These are phyloP conservation scores for Lodderomyces beijingensis DNA, from an alignment of 1,139 yeast genomes.

Conservation along the genomic window DNA sequence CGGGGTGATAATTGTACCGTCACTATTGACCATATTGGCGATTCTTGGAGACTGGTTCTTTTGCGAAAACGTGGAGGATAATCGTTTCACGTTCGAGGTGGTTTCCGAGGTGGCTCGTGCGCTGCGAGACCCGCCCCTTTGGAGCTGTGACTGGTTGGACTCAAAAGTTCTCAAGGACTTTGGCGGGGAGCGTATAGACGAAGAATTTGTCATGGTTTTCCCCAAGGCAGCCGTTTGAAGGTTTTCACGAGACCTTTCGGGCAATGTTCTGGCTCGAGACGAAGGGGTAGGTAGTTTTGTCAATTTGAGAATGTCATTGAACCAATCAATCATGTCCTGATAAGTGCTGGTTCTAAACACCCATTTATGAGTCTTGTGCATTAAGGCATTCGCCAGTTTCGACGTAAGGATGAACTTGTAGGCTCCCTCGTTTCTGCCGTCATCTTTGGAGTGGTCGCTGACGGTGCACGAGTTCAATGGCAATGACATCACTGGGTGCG, in stretches of 20 bases:
- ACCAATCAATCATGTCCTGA: constrained; percentile 81
- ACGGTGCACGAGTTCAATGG: constrained; percentile 78
- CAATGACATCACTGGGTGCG: constrained; percentile 83
- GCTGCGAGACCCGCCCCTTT: constrained; percentile 3
- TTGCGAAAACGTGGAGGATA: constrained; percentile 37
- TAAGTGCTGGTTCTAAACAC: constrained; percentile 84
- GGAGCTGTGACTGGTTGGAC: constrained; percentile 13
- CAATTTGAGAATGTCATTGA: constrained; percentile 63
- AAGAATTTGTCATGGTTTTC: constrained; percentile 8
- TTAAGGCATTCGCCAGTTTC: constrained; percentile 59
- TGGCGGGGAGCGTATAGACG: constrained; percentile 14
- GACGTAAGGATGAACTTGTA: constrained; percentile 81
- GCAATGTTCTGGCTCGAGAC: constrained; percentile 35
- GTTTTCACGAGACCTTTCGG: constrained; percentile 10
- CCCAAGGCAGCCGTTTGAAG: constrained; percentile 3
- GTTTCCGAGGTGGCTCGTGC: constrained; percentile 23
- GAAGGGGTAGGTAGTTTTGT: constrained; percentile 56
- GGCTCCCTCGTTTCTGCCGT: constrained; percentile 51
- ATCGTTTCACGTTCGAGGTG: constrained; percentile 25
- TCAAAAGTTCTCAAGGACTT: constrained; percentile 24
- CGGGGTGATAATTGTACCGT: constrained; percentile 45
- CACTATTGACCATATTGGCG: constrained; percentile 44
- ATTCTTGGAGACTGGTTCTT: constrained; percentile 34
- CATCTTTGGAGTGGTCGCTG: constrained; percentile 75
- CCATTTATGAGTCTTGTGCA: constrained; percentile 84